Base-by-base conservation (phyloP, 2,329 filamentous ascomycete genomes). In the Harringtonia lauricola region DNA sequence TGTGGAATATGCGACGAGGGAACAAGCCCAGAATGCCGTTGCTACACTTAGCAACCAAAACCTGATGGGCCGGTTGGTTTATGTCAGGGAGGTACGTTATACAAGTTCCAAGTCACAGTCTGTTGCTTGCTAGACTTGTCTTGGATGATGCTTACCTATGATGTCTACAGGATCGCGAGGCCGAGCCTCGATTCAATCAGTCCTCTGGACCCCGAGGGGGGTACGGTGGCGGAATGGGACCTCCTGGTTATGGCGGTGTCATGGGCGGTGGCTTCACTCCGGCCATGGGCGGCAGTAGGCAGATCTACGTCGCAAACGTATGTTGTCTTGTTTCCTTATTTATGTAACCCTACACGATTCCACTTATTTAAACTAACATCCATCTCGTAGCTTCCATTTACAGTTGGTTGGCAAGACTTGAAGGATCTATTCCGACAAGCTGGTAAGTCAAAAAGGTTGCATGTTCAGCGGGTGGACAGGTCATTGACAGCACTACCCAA, bases 1-100 rank as follows among this genome's bases (percentile, higher is more conserved):
- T 86, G 92, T 98, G 83, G 92, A 98, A 83, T 98, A 98, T 81
- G 89, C 89, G 66, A 95, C 90, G 59, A 86, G 89, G 80, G 92
- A 98, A 62, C 88, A 98, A 83, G 92, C 92, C 63, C 92, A 96
- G 68, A 84, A 87, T 66, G 92, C 92, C 61, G 92, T 98, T 71
- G 83, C 86, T 66, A 92, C 88, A 62, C 85, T 98, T 68, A 95
- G 89, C 79, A 98, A 98, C 72, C 90, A 95, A 68, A 95, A 94
- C 64, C 74, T 98, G 49, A 96, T 96, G 90, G 92, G 92, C 48
- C 83, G 92, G 65, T 83, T 98, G 57, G 88, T 98, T 63, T 98
- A 98, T 65, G 92, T 98, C 64, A 85, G 92, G 68, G 92, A 98
- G 77, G 89, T 94, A 75, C 57, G 71, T 39, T 14, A n/a, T n/a